Evolutionary conservation across 257 asterid genomes (phyloP).

Genomic region (Ocimum tenuiflorum): DNA sequence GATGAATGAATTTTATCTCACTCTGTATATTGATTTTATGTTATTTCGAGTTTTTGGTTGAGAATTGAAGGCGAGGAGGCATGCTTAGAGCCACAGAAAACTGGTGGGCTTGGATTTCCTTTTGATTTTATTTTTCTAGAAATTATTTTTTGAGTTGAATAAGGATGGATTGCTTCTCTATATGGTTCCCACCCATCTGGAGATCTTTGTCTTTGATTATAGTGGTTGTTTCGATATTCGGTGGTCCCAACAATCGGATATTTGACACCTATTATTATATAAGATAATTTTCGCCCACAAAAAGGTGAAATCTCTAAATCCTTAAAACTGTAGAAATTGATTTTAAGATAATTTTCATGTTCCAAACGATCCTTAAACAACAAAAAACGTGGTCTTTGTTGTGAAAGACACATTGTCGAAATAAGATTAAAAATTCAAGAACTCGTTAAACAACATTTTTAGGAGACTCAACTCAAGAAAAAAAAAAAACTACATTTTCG

Average conservation of each 20-base stretch:
- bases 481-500: no score
- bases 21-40: no score
- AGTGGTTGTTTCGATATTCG: neutral
- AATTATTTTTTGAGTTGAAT: neutral
- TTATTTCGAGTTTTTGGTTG: conserved; percentile 8
- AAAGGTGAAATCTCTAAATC: neutral
- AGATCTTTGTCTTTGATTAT: conserved; percentile 9
- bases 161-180: neutral
- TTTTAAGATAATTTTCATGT: neutral
- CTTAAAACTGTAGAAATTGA: neutral
- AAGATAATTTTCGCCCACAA: neutral
- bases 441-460: no score
- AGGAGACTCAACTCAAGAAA: no score
- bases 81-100: conserved; percentile 27
- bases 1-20: no score
- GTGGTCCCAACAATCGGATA: conserved; percentile 9
- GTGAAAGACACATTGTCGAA: no score
- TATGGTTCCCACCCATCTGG: conserved; percentile 21
- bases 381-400: no score
- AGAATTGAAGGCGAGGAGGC: conserved; percentile 23
- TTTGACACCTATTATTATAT: neutral
- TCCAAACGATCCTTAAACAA: neutral
- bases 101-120: conserved; percentile 26
- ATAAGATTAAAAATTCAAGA: no score
- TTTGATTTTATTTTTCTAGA: neutral